phyloP scores from a whole-genome alignment of 371 early-diverging fungal genomes.

The Nematocida sp. region DNA sequence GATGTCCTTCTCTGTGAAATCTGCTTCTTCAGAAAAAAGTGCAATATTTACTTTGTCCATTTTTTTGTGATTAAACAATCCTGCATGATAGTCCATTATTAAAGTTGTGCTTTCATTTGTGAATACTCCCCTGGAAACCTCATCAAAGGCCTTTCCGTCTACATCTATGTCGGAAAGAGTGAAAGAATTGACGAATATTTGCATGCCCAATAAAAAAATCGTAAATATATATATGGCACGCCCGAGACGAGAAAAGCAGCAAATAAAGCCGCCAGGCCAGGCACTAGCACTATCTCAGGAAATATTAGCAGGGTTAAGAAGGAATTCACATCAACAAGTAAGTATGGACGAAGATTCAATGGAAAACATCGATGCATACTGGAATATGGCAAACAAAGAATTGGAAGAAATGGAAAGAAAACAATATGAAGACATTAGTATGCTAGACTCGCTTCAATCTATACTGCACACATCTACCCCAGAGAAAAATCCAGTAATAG shows the following conservation, averaged over 20 bases:
- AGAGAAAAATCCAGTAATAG: not conserved
- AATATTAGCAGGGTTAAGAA: constrained; percentile 26
- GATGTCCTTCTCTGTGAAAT: constrained; percentile 41
- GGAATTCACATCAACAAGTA: constrained; percentile 21
- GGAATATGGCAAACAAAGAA: constrained; percentile 58
- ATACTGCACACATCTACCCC: not conserved
- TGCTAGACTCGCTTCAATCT: not conserved
- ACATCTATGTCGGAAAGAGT: constrained; percentile 44
- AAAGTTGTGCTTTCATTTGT: not conserved
- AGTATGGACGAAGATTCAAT: constrained; percentile 52
- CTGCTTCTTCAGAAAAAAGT: constrained; percentile 39
- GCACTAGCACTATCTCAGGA: constrained; percentile 29
- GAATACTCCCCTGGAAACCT: constrained; percentile 44
- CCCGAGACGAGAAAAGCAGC: not conserved
- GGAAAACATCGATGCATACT: constrained; percentile 60
- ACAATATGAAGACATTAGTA: constrained; percentile 26
- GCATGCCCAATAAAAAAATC: constrained; percentile 58
- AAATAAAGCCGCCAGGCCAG: constrained; percentile 17
- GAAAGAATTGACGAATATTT: constrained; percentile 43
- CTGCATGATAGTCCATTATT: constrained; percentile 38
- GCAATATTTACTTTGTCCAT: constrained; percentile 40
- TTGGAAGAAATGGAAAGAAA: constrained; percentile 48
- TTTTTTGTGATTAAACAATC: constrained; percentile 23
- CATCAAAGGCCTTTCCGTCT: constrained; percentile 51
- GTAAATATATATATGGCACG: constrained; percentile 6